Evolutionary conservation across 1,139 yeast genomes (phyloP).

Genomic region (Sugiyamaella castrensis): DNA sequence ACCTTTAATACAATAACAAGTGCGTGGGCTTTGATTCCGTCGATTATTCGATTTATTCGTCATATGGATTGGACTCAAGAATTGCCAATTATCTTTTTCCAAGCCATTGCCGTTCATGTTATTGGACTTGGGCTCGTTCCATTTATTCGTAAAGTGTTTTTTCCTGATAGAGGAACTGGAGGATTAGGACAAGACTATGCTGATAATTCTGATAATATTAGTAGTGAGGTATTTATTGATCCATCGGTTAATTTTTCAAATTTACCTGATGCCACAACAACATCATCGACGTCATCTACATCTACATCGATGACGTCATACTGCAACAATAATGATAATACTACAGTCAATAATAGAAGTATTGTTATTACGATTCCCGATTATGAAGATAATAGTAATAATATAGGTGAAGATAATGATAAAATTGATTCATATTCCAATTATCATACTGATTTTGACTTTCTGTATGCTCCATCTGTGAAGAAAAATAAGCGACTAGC

Average conservation of each 20-base stretch:
- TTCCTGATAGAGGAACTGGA: conserved; percentile 24
- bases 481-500: conserved; percentile 31
- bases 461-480: conserved; percentile 23
- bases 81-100: conserved; percentile 30
- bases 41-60: conserved; percentile 25
- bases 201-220: conserved; percentile 7
- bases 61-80: conserved; percentile 33
- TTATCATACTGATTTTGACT: conserved; percentile 20
- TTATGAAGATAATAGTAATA: conserved; percentile 3
- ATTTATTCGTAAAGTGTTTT: conserved; percentile 27
- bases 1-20: conserved; percentile 29
- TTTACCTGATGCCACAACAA: conserved; percentile 1
- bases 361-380: conserved; percentile 14
- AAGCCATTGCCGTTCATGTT: conserved; percentile 33
- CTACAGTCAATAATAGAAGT: conserved; percentile 2
- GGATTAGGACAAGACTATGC: conserved; percentile 13
- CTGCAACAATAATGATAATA: neutral
- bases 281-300: conserved; percentile 4
- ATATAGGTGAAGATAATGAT: conserved; percentile 2
- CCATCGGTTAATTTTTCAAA: conserved; percentile 2
- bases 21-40: conserved; percentile 25
- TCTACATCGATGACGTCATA: neutral
- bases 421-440: neutral
- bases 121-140: conserved; percentile 31
- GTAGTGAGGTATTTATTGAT: conserved; percentile 14